Evolutionary conservation across 1,284 basidiomycete species (phyloP).

Genomic region (Trichosporon ovoides): DNA sequence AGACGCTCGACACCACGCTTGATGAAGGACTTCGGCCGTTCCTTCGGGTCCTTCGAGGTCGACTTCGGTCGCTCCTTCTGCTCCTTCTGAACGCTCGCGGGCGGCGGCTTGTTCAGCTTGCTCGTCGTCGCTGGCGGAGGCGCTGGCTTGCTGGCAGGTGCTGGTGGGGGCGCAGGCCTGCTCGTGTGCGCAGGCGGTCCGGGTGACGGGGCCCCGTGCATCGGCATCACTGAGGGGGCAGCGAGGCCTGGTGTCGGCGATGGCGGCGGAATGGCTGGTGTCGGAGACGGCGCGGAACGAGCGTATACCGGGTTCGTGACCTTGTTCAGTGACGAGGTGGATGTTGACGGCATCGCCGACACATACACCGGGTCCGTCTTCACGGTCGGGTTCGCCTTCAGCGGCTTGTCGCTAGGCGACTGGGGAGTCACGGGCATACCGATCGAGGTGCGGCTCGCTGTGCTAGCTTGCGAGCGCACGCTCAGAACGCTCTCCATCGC

Average conservation of each 20-base stretch:
- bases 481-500: not conserved
- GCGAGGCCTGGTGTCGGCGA: not conserved
- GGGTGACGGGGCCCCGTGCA: not conserved
- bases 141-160: too few relatives aligned
- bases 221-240: too few relatives aligned
- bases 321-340: not conserved
- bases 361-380: not conserved
- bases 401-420: not conserved
- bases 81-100: not conserved
- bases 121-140: not conserved
- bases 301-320: not conserved
- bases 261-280: not conserved
- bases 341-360: not conserved
- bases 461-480: not conserved
- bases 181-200: not conserved
- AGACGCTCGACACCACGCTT: slow-evolving; percentile 41
- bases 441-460: not conserved
- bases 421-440: not conserved
- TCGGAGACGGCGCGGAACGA: not conserved
- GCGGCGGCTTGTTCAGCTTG: not conserved
- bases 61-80: not conserved
- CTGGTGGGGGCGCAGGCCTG: not conserved
- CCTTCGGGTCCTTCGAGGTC: not conserved
- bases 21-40: slow-evolving; percentile 30
- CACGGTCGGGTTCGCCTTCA: not conserved